phyloP scores from a whole-genome alignment of 257 asterid species.

The Ilex asprella region DNA sequence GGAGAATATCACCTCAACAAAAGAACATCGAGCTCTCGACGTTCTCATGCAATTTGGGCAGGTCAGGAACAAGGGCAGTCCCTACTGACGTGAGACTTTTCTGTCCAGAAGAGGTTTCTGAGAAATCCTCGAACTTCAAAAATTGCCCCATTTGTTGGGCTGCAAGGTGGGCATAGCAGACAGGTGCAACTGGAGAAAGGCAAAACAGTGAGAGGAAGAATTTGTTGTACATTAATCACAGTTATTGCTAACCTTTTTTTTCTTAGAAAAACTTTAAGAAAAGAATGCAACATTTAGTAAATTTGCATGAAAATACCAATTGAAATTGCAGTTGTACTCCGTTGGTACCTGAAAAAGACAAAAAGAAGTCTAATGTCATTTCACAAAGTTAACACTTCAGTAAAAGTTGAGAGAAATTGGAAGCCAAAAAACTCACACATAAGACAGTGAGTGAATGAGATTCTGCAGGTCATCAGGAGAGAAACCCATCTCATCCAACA shows the following conservation, averaged over 20 bases:
- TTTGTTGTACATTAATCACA: neutral
- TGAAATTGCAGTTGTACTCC: slow-evolving; percentile 77
- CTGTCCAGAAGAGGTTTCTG: slow-evolving; percentile 52
- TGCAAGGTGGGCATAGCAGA: slow-evolving; percentile 89
- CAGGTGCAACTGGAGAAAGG: slow-evolving; percentile 63
- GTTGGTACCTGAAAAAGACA: slow-evolving; percentile 53
- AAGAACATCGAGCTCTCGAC: slow-evolving; percentile 91
- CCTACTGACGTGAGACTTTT: slow-evolving; percentile 27
- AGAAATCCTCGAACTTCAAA: slow-evolving; percentile 54
- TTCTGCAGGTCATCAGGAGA: slow-evolving; percentile 79
- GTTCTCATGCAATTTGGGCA: slow-evolving; percentile 66
- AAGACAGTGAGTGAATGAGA: slow-evolving; percentile 73
- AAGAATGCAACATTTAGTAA: neutral
- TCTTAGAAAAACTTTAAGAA: neutral
- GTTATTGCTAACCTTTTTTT: neutral
- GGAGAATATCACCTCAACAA: slow-evolving; percentile 38
- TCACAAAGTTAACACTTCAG: neutral
- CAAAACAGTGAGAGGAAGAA: slow-evolving; percentile 7
- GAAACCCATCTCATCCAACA: slow-evolving; percentile 92
- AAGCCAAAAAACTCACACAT: slow-evolving; percentile 56
- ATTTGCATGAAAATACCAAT: slow-evolving; percentile 41
- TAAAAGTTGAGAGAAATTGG: slow-evolving; percentile 5
- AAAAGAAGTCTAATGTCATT: slow-evolving; percentile 2
- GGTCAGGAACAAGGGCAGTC: slow-evolving; percentile 39
- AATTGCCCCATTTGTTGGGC: slow-evolving; percentile 79